phyloP scores from a whole-genome alignment of 139 green algal genomes.

The Micractinium conductrix region DNA sequence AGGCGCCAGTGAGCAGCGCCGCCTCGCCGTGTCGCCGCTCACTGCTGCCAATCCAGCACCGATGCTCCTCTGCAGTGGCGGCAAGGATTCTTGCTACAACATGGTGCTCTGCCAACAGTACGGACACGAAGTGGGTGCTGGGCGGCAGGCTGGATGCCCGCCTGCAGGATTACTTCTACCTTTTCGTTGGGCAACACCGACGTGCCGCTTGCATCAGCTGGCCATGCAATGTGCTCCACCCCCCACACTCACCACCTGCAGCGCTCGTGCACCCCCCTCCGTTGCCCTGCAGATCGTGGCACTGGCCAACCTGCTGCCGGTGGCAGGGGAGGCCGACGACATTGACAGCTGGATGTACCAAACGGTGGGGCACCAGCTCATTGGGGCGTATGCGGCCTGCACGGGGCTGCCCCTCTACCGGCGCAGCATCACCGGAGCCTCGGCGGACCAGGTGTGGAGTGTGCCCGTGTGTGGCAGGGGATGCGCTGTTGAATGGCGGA shows the following conservation, averaged over 20 bases:
- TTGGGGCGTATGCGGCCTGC: constrained; percentile 83
- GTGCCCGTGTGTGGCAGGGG: too few species aligned
- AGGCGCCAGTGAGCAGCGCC: neutral
- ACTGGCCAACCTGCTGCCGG: constrained; percentile 82
- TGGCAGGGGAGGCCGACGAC: constrained; percentile 68
- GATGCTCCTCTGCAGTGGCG: constrained; percentile 55
- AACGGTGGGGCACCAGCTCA: constrained; percentile 91
- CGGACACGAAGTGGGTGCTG: constrained; percentile 64
- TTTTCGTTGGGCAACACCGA: too few species aligned
- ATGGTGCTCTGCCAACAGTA: constrained; percentile 61
- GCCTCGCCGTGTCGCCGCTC: neutral
- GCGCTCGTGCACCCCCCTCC: neutral
- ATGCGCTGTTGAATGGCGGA: too few species aligned
- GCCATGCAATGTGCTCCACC: neutral
- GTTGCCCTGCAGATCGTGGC: constrained; percentile 55
- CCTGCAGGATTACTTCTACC: too few species aligned
- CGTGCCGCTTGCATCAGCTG: neutral
- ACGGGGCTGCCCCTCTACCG: constrained; percentile 89
- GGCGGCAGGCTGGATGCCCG: neutral
- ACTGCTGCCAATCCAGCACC: neutral
- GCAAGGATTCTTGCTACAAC: constrained; percentile 84
- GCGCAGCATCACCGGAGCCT: constrained; percentile 68
- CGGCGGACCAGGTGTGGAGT: constrained; percentile 47
- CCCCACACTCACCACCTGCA: neutral
- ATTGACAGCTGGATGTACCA: constrained; percentile 97